Evolutionary conservation across 768 basidiomycete species (phyloP).

Genomic region (Mycena albidolilacea): DNA sequence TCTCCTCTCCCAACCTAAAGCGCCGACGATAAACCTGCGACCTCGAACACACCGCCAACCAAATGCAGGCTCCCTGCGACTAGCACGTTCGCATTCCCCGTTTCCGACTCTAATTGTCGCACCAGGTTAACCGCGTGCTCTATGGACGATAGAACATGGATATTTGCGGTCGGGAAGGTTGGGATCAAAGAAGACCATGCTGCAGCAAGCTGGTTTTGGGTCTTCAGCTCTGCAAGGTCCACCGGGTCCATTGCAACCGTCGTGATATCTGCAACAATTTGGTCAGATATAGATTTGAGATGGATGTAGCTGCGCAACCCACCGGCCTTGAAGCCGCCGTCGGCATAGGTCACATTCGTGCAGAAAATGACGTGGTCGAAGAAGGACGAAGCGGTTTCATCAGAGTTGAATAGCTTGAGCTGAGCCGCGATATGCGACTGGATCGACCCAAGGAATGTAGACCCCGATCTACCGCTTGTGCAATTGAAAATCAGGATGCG

Average conservation of each 20-base stretch:
- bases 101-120: conserved; percentile 55
- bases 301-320: conserved; percentile 27
- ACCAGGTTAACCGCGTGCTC: conserved; percentile 88
- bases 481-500: conserved; percentile 95
- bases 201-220: conserved; percentile 81
- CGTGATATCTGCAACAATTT: conserved; percentile 76
- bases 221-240: conserved; percentile 76
- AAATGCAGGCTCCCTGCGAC: conserved; percentile 95
- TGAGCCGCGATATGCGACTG: conserved; percentile 65
- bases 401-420: conserved; percentile 57
- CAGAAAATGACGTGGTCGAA: conserved; percentile 95
- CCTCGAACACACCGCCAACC: conserved; percentile 94
- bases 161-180: conserved; percentile 68
- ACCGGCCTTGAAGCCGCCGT: conserved; percentile 95
- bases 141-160: conserved; percentile 89
- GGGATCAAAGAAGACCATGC: conserved; percentile 81
- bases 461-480: conserved; percentile 89
- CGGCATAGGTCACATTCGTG: conserved; percentile 94
- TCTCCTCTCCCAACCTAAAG: conserved; percentile 52
- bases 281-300: not conserved
- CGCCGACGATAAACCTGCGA: conserved; percentile 83
- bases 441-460: conserved; percentile 75
- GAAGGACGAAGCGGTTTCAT: conserved; percentile 60
- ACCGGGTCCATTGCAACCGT: conserved; percentile 73
- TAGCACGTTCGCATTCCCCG: conserved; percentile 68